Evolutionary conservation across 306 rosid species (phyloP).

Genomic region (Prunus mongolica): DNA sequence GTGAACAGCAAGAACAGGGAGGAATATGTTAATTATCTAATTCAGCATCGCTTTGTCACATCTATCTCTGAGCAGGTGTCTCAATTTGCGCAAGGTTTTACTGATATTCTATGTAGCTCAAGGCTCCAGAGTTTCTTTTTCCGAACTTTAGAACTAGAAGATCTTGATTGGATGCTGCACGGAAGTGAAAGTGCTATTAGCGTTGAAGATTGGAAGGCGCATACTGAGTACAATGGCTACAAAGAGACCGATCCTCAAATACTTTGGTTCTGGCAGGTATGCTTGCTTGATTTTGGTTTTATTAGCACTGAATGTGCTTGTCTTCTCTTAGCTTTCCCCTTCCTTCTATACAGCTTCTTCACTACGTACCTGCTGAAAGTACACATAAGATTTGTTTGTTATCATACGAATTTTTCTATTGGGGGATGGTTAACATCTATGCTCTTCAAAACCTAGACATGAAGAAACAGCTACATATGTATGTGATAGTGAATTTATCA

Average conservation of each 20-base stretch:
- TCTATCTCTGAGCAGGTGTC: constrained; percentile 76
- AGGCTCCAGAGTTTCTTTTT: constrained; percentile 46
- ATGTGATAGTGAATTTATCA: neutral
- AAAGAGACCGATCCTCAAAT: constrained; percentile 81
- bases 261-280: constrained; percentile 97
- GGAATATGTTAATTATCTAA: constrained; percentile 63
- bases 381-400: neutral
- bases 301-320: neutral
- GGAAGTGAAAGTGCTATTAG: constrained; percentile 71
- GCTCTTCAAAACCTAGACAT: neutral
- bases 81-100: constrained; percentile 71
- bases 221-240: constrained; percentile 82
- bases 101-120: constrained; percentile 63
- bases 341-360: neutral
- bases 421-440: neutral
- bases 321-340: neutral
- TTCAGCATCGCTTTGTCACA: constrained; percentile 68
- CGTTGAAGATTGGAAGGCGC: constrained; percentile 90
- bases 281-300: constrained; percentile 19
- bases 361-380: neutral
- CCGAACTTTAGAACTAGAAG: constrained; percentile 68
- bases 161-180: constrained; percentile 88
- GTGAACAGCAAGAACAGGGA: constrained; percentile 73
- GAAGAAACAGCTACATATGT: neutral
- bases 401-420: neutral